Evolutionary conservation across 1,139 yeast genomes (phyloP).

Genomic region (Nadsonia commutata): DNA sequence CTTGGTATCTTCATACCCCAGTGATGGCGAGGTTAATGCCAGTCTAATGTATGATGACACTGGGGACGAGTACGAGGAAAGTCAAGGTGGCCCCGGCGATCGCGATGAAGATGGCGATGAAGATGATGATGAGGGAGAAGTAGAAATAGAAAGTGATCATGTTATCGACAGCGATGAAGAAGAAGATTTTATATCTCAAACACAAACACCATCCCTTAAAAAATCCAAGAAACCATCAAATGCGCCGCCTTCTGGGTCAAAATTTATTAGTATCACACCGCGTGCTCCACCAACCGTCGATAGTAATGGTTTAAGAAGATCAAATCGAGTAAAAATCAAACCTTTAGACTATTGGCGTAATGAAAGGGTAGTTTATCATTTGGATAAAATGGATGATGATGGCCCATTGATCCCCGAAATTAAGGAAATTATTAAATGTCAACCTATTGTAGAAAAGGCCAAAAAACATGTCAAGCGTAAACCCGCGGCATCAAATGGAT

Average conservation of each 20-base stretch:
- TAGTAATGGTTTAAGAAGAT: conserved; percentile 26
- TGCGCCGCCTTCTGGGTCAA: too few relatives aligned
- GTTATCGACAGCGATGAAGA: too few relatives aligned
- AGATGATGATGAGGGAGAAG: neutral
- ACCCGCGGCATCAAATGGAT: neutral
- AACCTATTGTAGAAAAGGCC: conserved; percentile 8
- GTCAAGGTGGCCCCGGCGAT: neutral
- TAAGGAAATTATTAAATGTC: conserved; percentile 16
- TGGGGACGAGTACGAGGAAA: neutral
- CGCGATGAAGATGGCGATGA: neutral
- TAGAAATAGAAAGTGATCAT: too few relatives aligned
- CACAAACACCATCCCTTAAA: too few relatives aligned
- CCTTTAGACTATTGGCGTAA: conserved; percentile 82
- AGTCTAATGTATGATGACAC: neutral
- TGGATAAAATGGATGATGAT: conserved; percentile 21
- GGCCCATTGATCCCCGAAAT: conserved; percentile 14
- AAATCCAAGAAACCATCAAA: too few relatives aligned
- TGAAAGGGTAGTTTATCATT: conserved; percentile 54
- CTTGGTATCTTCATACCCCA: too few relatives aligned
- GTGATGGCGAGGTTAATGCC: neutral
- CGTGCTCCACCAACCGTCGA: too few relatives aligned
- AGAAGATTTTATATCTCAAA: too few relatives aligned
- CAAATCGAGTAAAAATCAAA: conserved; percentile 50
- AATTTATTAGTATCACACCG: too few relatives aligned
- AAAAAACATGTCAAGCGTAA: neutral